A percentile compares a stretch with the other conserved stretches of the same genome.
phyloP scores from a whole-genome alignment of 257 asterid species.

The Osmanthus fragrans region DNA sequence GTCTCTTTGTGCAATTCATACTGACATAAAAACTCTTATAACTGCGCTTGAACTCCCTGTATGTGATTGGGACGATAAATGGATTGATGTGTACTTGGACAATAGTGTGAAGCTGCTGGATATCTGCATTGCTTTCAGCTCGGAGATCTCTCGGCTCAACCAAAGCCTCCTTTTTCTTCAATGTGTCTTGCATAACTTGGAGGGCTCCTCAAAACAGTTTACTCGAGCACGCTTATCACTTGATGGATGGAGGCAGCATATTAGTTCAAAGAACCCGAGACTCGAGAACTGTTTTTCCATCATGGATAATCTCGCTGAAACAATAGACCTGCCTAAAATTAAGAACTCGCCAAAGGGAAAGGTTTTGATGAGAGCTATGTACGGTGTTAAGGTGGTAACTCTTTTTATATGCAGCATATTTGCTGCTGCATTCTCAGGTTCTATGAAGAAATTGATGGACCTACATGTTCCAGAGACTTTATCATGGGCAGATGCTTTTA shows the following conservation, averaged over 20 bases:
- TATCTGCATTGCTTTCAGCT: conserved; percentile 76
- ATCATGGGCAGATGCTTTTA: conserved; percentile 65
- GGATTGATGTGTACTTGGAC: conserved; percentile 79
- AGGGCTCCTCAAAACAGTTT: conserved; percentile 46
- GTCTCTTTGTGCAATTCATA: conserved; percentile 65
- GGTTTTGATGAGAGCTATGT: conserved; percentile 82
- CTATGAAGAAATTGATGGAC: conserved; percentile 61
- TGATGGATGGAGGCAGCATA: conserved; percentile 73
- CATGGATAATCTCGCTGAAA: conserved; percentile 59
- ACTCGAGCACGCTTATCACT: conserved; percentile 60
- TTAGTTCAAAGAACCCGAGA: conserved; percentile 58
- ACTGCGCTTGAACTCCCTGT: conserved; percentile 74
- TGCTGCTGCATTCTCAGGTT: conserved; percentile 72
- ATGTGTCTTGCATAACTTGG: conserved; percentile 48
- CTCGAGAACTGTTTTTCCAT: conserved; percentile 60
- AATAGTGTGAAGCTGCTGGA: conserved; percentile 76
- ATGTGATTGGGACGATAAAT: conserved; percentile 84
- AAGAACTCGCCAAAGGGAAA: conserved; percentile 84
- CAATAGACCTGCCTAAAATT: conserved; percentile 72
- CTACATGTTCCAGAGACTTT: conserved; percentile 41
- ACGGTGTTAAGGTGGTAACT: conserved; percentile 71
- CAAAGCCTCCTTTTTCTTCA: conserved; percentile 81
- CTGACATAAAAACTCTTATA: conserved; percentile 62
- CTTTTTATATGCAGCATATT: conserved; percentile 65
- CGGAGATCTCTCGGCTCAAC: conserved; percentile 72